phyloP scores from a whole-genome alignment of 2,329 filamentous ascomycete genomes.

The Claviceps sp. region DNA sequence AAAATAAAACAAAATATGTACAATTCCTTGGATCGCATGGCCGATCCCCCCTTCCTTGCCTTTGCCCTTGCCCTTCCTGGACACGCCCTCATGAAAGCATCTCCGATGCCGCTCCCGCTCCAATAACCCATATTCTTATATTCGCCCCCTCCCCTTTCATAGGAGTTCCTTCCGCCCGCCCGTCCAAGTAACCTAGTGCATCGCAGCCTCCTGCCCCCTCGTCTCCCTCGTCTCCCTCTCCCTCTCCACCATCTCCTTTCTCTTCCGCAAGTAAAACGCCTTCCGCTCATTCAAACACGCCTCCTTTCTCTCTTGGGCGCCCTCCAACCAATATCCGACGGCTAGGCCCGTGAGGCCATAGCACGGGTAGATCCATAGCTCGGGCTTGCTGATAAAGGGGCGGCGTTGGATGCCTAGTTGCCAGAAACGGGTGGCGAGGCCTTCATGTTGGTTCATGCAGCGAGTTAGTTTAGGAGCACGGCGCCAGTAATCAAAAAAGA shows the following conservation, averaged over 20 bases:
- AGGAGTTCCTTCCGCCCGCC: no score
- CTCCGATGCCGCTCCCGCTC: no score
- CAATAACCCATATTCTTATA: background rate
- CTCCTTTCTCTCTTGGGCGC: slow-evolving; percentile 73
- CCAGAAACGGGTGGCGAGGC: slow-evolving; percentile 84
- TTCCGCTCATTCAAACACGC: slow-evolving; percentile 67
- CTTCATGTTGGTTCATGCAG: slow-evolving; percentile 30
- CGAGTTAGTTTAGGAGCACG: background rate
- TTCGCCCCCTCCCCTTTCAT: background rate
- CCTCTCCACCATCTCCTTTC: slow-evolving; percentile 48
- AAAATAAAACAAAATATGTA: background rate
- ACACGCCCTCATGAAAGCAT: no score
- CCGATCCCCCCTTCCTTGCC: background rate
- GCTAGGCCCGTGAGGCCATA: slow-evolving; percentile 72
- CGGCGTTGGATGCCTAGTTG: slow-evolving; percentile 98
- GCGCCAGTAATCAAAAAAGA: background rate
- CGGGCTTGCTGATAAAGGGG: slow-evolving; percentile 73
- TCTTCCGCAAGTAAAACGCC: slow-evolving; percentile 74
- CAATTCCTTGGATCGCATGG: background rate
- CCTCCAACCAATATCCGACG: slow-evolving; percentile 94
- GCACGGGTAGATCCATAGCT: slow-evolving; percentile 82
- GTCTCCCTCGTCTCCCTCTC: slow-evolving; percentile 17
- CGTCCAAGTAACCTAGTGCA: background rate
- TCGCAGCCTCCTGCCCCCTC: background rate
- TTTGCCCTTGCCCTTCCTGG: slow-evolving; percentile 17